Percentiles rank a stretch among this genome's conserved stretches.
These are phyloP conservation scores for Paraleonurus japonicus DNA, from an alignment of 257 asterid species.

Conservation along the genomic window DNA sequence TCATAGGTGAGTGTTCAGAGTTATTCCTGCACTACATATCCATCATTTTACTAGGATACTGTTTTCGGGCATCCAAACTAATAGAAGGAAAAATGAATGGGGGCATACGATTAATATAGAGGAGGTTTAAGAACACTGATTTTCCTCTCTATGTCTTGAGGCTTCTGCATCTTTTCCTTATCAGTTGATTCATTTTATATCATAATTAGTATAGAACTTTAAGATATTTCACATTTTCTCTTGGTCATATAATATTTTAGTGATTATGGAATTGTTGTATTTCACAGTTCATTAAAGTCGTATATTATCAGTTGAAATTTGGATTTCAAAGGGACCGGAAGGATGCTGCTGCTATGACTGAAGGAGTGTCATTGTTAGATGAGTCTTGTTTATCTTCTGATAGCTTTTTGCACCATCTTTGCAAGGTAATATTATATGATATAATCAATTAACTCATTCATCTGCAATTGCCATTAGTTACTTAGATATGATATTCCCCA, in stretches of 20 bases:
- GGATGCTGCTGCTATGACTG: constrained; percentile 35
- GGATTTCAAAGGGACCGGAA: constrained; percentile 67
- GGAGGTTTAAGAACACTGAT: not conserved
- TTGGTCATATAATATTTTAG: not conserved
- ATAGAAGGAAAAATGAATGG: not conserved
- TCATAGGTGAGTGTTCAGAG: not conserved
- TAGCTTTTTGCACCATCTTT: constrained; percentile 78
- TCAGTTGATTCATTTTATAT: not conserved
- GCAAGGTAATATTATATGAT: constrained; percentile 57
- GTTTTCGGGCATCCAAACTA: not conserved
- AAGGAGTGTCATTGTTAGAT: constrained; percentile 62
- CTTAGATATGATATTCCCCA: not conserved
- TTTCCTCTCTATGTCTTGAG: not conserved
- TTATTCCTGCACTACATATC: not conserved
- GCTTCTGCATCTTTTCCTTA: not conserved
- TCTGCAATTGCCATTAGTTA: not conserved
- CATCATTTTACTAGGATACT: not conserved
- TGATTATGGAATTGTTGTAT: constrained; percentile 27
- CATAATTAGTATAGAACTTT: not conserved
- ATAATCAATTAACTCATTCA: not conserved
- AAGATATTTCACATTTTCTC: constrained; percentile 8
- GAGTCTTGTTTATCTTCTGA: constrained; percentile 90
- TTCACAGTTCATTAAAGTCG: constrained; percentile 66
- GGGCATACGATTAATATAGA: not conserved
- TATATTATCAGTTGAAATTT: constrained; percentile 70